Evolutionary conservation across 2,329 filamentous ascomycete species (phyloP).

Genomic region (Cladosporium velox): DNA sequence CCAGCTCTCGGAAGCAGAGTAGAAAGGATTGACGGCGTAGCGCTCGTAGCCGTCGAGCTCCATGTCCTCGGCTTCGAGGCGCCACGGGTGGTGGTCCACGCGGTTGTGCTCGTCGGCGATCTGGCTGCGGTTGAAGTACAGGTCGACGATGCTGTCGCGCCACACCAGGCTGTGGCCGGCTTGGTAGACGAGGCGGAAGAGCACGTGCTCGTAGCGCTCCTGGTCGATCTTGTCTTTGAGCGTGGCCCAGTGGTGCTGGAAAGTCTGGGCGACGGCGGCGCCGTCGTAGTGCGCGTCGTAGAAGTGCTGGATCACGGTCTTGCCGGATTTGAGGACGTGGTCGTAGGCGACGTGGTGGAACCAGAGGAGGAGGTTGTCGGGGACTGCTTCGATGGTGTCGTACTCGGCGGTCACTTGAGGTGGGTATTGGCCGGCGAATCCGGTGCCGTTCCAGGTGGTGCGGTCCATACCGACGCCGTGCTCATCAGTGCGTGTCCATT

Average conservation of each 20-base stretch:
- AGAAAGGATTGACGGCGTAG: slow-evolving; percentile 58
- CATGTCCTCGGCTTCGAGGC: slow-evolving; percentile 72
- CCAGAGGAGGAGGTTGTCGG: slow-evolving; percentile 69
- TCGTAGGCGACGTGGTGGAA: slow-evolving; percentile 74
- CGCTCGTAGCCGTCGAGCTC: slow-evolving; percentile 58
- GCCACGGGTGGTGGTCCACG: slow-evolving; percentile 63
- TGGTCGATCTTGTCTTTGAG: slow-evolving; percentile 60
- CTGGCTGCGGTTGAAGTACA: slow-evolving; percentile 62
- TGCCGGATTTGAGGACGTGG: slow-evolving; percentile 60
- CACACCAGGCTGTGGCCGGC: slow-evolving; percentile 70
- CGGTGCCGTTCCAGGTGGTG: slow-evolving; percentile 67
- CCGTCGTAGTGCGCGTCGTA: slow-evolving; percentile 65
- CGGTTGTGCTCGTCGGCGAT: slow-evolving; percentile 60
- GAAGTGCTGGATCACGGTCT: slow-evolving; percentile 69
- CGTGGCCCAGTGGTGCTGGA: slow-evolving; percentile 56
- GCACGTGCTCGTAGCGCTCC: slow-evolving; percentile 60
- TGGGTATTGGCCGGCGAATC: slow-evolving; percentile 67
- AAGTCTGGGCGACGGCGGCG: slow-evolving; percentile 61
- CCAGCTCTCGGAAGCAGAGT: slow-evolving; percentile 58
- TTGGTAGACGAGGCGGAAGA: slow-evolving; percentile 64
- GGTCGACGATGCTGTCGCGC: slow-evolving; percentile 67
- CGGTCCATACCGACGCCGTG: slow-evolving; percentile 69
- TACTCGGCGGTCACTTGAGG: slow-evolving; percentile 59
- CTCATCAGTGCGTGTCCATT: slow-evolving; percentile 68
- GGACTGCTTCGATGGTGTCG: slow-evolving; percentile 63